These are phyloP conservation scores for Kalanchoe fedtschenkoi DNA, from an alignment of 164 flowering plant genomes.

Conservation along the genomic window DNA sequence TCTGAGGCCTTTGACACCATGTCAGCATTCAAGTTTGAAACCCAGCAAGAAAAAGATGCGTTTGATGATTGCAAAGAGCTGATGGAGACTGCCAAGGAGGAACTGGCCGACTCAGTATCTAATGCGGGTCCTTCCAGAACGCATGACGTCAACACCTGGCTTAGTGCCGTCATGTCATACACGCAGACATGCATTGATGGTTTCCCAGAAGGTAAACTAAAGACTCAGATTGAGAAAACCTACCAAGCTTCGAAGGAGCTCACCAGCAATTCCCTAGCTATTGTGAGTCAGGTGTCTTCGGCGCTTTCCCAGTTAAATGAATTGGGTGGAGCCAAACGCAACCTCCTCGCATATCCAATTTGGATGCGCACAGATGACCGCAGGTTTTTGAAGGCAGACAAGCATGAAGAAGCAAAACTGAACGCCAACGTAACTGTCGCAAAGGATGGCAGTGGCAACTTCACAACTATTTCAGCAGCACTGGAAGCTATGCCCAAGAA, in stretches of 20 bases:
- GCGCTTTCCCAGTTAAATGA: conserved; percentile 14
- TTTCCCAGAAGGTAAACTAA: conserved; percentile 40
- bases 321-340: conserved; percentile 12
- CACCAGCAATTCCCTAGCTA: conserved; percentile 57
- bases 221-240: conserved; percentile 24
- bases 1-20: conserved; percentile 19
- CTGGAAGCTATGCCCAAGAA: conserved; percentile 43
- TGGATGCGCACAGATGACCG: conserved; percentile 44
- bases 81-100: conserved; percentile 40
- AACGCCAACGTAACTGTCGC: conserved; percentile 63
- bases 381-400: conserved; percentile 26
- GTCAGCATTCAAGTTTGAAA: conserved; percentile 17
- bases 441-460: conserved; percentile 71
- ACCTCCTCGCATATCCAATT: conserved; percentile 20
- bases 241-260: conserved; percentile 28
- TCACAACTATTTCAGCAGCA: conserved; percentile 49
- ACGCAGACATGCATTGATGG: conserved; percentile 71
- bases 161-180: conserved; percentile 78
- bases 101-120: conserved; percentile 22
- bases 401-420: conserved; percentile 1
- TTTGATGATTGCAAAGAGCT: conserved; percentile 53
- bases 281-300: conserved; percentile 13
- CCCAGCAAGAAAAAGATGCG: conserved; percentile 36
- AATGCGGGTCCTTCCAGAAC: conserved; percentile 12
- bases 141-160: conserved; percentile 49